A percentile compares a stretch with the other conserved stretches of the same genome.
Evolutionary conservation across 768 basidiomycete species (phyloP).

Genomic region (Macrolepiota fuliginosa): DNA sequence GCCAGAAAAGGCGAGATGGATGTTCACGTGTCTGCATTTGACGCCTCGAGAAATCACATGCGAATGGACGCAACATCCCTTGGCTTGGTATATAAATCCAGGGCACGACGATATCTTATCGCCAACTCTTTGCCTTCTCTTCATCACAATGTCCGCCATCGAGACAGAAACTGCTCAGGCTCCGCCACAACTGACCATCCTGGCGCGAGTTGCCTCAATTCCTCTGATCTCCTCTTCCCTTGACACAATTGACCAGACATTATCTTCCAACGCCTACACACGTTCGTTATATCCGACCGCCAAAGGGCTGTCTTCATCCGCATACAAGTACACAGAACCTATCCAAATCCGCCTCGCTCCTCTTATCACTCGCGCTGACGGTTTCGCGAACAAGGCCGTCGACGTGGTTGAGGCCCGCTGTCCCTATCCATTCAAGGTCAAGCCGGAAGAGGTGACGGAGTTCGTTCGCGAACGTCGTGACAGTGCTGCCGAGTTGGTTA

Average conservation of each 20-base stretch:
- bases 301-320: constrained; percentile 54
- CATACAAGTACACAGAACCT: constrained; percentile 63
- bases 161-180: constrained; percentile 24
- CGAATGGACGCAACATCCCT: not conserved
- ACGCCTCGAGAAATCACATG: not conserved
- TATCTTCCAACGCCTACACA: constrained; percentile 59
- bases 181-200: constrained; percentile 56
- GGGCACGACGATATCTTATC: not conserved
- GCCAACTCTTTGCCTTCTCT: not conserved
- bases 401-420: constrained; percentile 72
- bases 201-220: constrained; percentile 68
- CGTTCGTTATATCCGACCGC: constrained; percentile 65
- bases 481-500: constrained; percentile 46
- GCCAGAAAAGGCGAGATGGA: not conserved
- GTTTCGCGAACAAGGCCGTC: constrained; percentile 69
- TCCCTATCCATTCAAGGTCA: constrained; percentile 73
- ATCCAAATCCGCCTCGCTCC: constrained; percentile 65
- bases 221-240: constrained; percentile 69
- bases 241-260: constrained; percentile 54
- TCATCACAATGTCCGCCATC: constrained; percentile 23
- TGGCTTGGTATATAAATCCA: not conserved
- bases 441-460: constrained; percentile 66
- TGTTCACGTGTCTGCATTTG: not conserved
- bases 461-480: constrained; percentile 59
- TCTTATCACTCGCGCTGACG: constrained; percentile 60